phyloP scores from a whole-genome alignment of 345 rosid genomes.

The Aegle marmelos region DNA sequence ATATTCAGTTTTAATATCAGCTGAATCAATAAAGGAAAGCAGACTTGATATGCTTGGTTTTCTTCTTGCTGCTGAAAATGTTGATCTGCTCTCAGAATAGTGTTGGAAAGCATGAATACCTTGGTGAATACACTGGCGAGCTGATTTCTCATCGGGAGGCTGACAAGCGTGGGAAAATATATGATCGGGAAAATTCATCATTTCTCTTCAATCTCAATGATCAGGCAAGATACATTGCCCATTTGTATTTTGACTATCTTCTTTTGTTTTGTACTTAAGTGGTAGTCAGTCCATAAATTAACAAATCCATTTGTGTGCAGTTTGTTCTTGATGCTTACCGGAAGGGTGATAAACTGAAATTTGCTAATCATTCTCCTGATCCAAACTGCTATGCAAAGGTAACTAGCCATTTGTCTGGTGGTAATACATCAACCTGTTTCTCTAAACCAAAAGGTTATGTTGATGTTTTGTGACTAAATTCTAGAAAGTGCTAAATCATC shows the following conservation, averaged over 20 bases:
- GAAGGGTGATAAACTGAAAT: slow-evolving; percentile 95
- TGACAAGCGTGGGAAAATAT: slow-evolving; percentile 97
- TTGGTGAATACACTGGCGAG: slow-evolving; percentile 99
- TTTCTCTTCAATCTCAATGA: slow-evolving; percentile 96
- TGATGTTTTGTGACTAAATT: not conserved
- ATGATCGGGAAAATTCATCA: slow-evolving; percentile 97
- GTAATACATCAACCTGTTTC: not conserved
- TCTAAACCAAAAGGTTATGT: not conserved
- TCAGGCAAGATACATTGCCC: slow-evolving; percentile 54
- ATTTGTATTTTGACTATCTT: not conserved
- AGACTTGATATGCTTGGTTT: not conserved
- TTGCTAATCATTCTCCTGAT: slow-evolving; percentile 95
- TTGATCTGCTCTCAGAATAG: slow-evolving; percentile 57
- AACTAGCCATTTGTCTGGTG: not conserved
- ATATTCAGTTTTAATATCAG: slow-evolving; percentile 5
- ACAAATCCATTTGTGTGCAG: slow-evolving; percentile 43
- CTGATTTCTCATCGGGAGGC: slow-evolving; percentile 97
- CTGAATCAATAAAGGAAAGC: not conserved
- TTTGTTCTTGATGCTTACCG: slow-evolving; percentile 98
- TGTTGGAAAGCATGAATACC: slow-evolving; percentile 94
- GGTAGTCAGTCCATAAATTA: not conserved
- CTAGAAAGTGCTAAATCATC: not conserved
- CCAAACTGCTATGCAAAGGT: slow-evolving; percentile 99
- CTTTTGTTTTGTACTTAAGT: not conserved
- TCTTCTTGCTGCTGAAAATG: slow-evolving; percentile 15